phyloP scores from a whole-genome alignment of 257 asterid genomes.

The Orobanche coerulescens region DNA sequence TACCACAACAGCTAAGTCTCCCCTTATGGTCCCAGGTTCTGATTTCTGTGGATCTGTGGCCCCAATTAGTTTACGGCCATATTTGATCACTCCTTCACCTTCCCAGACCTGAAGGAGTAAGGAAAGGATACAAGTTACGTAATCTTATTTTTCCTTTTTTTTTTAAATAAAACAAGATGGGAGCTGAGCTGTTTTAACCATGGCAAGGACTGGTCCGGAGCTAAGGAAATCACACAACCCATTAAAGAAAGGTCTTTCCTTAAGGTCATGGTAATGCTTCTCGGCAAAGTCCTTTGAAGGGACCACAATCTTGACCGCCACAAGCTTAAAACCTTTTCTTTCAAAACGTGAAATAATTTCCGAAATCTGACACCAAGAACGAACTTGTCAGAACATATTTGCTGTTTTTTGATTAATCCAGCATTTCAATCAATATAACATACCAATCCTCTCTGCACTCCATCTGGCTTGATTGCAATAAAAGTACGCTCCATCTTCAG shows the following conservation, averaged over 20 bases:
- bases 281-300: slow-evolving; percentile 88
- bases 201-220: slow-evolving; percentile 98
- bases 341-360: slow-evolving; percentile 91
- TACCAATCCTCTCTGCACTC: slow-evolving; percentile 99
- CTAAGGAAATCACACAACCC: slow-evolving; percentile 96
- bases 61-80: slow-evolving; percentile 93
- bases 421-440: not conserved
- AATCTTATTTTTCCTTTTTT: not conserved
- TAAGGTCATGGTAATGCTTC: slow-evolving; percentile 93
- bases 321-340: slow-evolving; percentile 92
- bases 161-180: not conserved
- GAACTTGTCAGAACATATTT: slow-evolving; percentile 22
- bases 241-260: slow-evolving; percentile 83
- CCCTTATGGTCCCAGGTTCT: slow-evolving; percentile 99
- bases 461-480: slow-evolving; percentile 99
- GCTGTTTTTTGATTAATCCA: no score
- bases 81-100: slow-evolving; percentile 96
- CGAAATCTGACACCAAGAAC: slow-evolving; percentile 51
- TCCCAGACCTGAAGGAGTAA: slow-evolving; percentile 79
- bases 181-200: slow-evolving; percentile 48
- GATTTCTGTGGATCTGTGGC: slow-evolving; percentile 99
- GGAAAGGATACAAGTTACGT: not conserved
- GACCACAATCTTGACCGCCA: slow-evolving; percentile 68
- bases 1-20: slow-evolving; percentile 91
- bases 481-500: slow-evolving; percentile 81